These are phyloP conservation scores for Pseudohalonectria lignicola DNA, from an alignment of 2,329 filamentous ascomycete species.

Conservation along the genomic window DNA sequence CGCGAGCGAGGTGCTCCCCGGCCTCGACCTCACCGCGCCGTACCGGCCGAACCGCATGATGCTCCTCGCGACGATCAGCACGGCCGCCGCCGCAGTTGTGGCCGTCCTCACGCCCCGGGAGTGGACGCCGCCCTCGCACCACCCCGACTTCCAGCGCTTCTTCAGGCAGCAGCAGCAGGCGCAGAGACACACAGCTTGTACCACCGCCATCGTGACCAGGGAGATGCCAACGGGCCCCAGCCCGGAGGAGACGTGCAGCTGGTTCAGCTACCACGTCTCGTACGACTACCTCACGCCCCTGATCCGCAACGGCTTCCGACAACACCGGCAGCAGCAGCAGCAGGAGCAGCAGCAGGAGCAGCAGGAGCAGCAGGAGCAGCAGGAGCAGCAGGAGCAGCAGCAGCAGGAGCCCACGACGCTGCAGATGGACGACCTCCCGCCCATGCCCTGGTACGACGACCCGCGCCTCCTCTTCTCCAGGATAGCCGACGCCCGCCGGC, in stretches of 20 bases:
- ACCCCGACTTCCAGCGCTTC: neutral
- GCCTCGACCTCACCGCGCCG: no score
- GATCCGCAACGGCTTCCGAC: slow-evolving; percentile 11
- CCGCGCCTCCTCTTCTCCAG: slow-evolving; percentile 33
- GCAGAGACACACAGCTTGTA: no score
- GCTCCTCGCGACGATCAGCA: neutral
- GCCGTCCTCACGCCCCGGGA: neutral
- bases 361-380: no score
- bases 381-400: no score
- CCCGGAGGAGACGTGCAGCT: slow-evolving; percentile 18
- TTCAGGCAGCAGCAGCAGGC: neutral
- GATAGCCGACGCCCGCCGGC: slow-evolving; percentile 30
- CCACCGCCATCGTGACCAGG: no score
- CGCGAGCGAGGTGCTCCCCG: no score
- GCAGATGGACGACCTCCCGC: slow-evolving; percentile 34
- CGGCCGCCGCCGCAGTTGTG: neutral
- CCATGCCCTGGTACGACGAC: slow-evolving; percentile 43
- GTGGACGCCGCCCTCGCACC: neutral
- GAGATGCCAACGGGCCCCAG: neutral
- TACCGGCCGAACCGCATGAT: no score
- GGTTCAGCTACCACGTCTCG: slow-evolving; percentile 19
- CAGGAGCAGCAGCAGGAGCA: no score
- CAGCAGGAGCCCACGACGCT: no score
- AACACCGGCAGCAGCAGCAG: neutral
- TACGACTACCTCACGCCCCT: slow-evolving; percentile 21